Base-by-base conservation (phyloP, 768 basidiomycete genomes). In the Termitomyces sp. region DNA sequence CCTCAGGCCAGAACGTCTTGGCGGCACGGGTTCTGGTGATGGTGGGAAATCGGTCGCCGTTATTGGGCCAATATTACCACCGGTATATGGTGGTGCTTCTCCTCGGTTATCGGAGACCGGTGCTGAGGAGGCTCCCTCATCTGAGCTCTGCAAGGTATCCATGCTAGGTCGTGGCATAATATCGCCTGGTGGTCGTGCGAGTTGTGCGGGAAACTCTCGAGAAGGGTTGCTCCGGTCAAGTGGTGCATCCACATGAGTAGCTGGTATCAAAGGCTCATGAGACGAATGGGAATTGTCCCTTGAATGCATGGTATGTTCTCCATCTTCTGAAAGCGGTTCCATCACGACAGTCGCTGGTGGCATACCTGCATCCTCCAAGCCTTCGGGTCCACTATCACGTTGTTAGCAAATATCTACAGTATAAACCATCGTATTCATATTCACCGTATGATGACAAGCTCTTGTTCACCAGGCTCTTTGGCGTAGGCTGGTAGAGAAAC, bases 381-480 rank as follows among this genome's bases (percentile, higher is more conserved):
- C 85, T 27, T 75, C 73, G 15, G 74, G 75, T 12, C 83, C 83
- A 48, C 83, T 86, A 64, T 31, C 53, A 39, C 30, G 13, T 54
- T 31, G 37, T 48, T 16, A 58, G 36, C 57, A 41, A 15, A 34
- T 45, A 20, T 49, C n/a, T 15, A 33, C 8, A 31, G n/a, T 6
- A 12, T 27, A 42, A 41, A 27, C 39, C 18, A 42, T 6, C 30
- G 24, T 31, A 54, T 54, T 42, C 30, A 81, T 31, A 54, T 54
- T 42, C 30, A 81, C 77, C 80, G 75, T 56, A 77, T 74, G 54
- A 93, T 83, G 6, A 93, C 91, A 31, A 93, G 77, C 68, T 93
- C 91, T 41, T 86, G 78, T 50, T 91, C 91, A 16, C 90, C 91
- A 0, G 91, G 89, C 60, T 93, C 91, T 71, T 91, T 91, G 75